Evolutionary conservation across 2,329 filamentous ascomycete genomes (phyloP).

Genomic region (Fusarium piperis): DNA sequence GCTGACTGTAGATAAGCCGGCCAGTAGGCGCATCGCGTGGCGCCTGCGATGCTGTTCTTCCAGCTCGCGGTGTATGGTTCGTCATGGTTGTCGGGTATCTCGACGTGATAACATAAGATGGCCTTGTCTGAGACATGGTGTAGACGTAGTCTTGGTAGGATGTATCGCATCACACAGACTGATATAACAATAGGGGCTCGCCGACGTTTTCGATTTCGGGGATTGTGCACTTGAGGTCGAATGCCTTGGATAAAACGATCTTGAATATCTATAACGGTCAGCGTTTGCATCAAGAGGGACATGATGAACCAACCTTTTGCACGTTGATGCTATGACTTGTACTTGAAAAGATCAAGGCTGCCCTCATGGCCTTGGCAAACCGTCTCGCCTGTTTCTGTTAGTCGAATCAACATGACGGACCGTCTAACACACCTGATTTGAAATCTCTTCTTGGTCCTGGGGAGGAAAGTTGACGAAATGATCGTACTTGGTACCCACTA

Average conservation of each 20-base stretch:
- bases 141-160: background rate
- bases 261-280: slow-evolving; percentile 85
- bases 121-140: slow-evolving; percentile 9
- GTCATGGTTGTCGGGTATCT: slow-evolving; percentile 31
- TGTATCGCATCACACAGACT: slow-evolving; percentile 58
- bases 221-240: slow-evolving; percentile 98
- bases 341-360: slow-evolving; percentile 96
- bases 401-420: background rate
- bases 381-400: slow-evolving; percentile 76
- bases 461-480: slow-evolving; percentile 99
- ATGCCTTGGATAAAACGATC: slow-evolving; percentile 97
- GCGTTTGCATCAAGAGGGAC: background rate
- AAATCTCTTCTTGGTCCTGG: slow-evolving; percentile 98
- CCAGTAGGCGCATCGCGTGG: slow-evolving; percentile 14
- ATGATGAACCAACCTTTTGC: slow-evolving; percentile 75
- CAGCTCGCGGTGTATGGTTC: slow-evolving; percentile 23
- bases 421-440: slow-evolving; percentile 77
- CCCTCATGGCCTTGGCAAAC: slow-evolving; percentile 98
- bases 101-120: slow-evolving; percentile 35
- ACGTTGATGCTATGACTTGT: slow-evolving; percentile 99
- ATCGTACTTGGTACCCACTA: slow-evolving; percentile 98
- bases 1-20: slow-evolving; percentile 19
- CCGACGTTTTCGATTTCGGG: slow-evolving; percentile 98
- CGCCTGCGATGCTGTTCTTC: slow-evolving; percentile 16
- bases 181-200: slow-evolving; percentile 93